Percentiles rank a stretch among this genome's conserved stretches.
phyloP scores from a whole-genome alignment of 176 grass and related monocot genomes.

The Oryza glaberrima region DNA sequence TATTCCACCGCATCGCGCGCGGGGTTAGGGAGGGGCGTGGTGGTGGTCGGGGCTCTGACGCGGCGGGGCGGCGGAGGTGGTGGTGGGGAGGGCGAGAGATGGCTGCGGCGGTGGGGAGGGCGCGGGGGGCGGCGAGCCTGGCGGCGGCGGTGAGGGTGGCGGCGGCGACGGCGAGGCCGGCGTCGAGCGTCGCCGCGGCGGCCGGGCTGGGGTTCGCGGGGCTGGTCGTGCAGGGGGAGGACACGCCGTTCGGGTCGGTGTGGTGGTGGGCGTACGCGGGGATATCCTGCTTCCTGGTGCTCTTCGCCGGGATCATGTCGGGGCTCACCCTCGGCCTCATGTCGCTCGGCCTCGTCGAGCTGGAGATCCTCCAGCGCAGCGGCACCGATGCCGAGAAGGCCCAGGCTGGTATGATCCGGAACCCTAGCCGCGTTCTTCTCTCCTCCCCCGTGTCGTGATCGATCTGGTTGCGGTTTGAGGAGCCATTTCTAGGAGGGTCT shows the following conservation, averaged over 20 bases:
- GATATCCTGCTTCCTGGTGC: slow-evolving; percentile 81
- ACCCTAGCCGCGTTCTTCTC: neutral
- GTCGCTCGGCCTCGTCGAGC: slow-evolving; percentile 98
- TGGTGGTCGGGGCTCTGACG: slow-evolving; percentile 36
- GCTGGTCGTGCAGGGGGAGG: slow-evolving; percentile 57
- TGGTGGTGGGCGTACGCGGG: slow-evolving; percentile 82
- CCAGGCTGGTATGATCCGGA: slow-evolving; percentile 75
- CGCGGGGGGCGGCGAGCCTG: slow-evolving; percentile 19
- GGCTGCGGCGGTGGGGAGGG: slow-evolving; percentile 17
- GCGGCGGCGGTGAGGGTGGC: slow-evolving; percentile 39
- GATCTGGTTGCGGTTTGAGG: slow-evolving; percentile 12
- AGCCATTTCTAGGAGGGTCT: neutral
- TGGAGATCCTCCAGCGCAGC: slow-evolving; percentile 98
- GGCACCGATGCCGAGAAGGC: slow-evolving; percentile 84
- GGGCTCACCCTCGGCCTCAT: slow-evolving; percentile 97
- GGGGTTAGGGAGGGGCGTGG: neutral
- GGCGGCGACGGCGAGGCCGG: slow-evolving; percentile 58
- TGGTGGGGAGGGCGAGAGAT: neutral
- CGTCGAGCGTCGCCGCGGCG: slow-evolving; percentile 45
- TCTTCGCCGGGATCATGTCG: slow-evolving; percentile 99
- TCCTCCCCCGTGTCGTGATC: neutral
- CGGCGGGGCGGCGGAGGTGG: slow-evolving; percentile 32
- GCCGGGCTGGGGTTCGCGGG: slow-evolving; percentile 35
- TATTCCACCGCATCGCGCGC: slow-evolving; percentile 42
- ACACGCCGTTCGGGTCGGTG: slow-evolving; percentile 73